Evolutionary conservation across 306 rosid species (phyloP), one percentile per base, ranked within the genome.

Genomic region (Albizia julibrissin): DNA sequence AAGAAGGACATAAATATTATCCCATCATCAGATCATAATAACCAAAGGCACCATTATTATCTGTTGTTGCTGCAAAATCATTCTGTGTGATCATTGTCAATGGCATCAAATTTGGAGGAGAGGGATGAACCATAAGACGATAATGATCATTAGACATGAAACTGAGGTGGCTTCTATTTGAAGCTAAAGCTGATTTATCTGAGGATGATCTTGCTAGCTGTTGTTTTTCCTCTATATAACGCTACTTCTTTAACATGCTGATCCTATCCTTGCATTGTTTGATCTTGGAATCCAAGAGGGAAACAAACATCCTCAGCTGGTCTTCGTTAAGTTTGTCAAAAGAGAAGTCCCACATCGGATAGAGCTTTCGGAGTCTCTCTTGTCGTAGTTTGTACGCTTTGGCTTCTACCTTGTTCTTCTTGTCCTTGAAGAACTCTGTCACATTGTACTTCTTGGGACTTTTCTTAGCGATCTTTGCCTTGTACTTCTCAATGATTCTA

Each of bases 321-420:
- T 78, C 74, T 49, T 61, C 76, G 1, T 43, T 37, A 6, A 85
- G 16, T 18, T 11, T 4, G 0, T 31, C n/a, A 15, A 85, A 42
- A 42, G 62, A 21, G 3, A 13, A 49, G 61, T 78, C 75, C 83
- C 61, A 83, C 2, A 84, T 80, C 4, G 87, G 87, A 73, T 85
- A 83, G 74, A 26, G 71, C 5, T 76, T 31, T 22, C 10, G 24
- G 4, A 33, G 3, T 14, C 33, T 75, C 10, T 81, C 74, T 29
- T 54, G 67, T 4, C 40, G 61, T 2, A 50, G 3, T 14, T 61
- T 81, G 33, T n/a, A 22, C 12, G 61, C 40, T 44, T 81, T 70
- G 12, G 46, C 59, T 5, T 75, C 75, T 3, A 75, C 72, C 50
- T 66, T 75, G 59, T 66, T 75, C 47, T 66, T 75, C 76, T 70